phyloP scores from a whole-genome alignment of 495 filamentous ascomycete species.

The Choiromyces venosus region DNA sequence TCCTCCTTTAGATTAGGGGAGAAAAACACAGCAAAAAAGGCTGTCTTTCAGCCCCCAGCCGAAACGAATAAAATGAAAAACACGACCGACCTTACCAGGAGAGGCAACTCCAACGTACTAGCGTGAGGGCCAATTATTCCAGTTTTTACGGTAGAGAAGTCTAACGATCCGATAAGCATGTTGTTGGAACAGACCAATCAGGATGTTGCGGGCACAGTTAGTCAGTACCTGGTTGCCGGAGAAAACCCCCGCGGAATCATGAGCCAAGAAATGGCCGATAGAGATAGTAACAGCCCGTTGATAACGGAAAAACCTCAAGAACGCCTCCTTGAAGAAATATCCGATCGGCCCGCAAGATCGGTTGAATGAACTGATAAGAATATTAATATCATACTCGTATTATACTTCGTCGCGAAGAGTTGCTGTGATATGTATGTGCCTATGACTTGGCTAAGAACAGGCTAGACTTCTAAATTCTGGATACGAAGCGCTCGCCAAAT shows the following conservation, averaged over 20 bases:
- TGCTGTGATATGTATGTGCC: neutral
- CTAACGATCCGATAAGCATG: neutral
- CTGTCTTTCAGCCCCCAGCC: too few species aligned
- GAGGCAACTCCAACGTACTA: too few species aligned
- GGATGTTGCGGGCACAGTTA: neutral
- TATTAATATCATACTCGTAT: neutral
- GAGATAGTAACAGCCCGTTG: neutral
- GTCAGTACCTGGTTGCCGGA: neutral
- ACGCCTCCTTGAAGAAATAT: neutral
- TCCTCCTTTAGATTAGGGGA: too few species aligned
- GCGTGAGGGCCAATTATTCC: too few species aligned
- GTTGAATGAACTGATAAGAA: neutral
- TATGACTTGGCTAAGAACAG: neutral
- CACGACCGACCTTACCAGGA: too few species aligned
- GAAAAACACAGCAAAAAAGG: too few species aligned
- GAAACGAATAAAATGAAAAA: too few species aligned
- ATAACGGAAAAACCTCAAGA: slow-evolving; percentile 12
- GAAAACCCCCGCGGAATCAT: neutral
- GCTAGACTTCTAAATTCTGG: neutral
- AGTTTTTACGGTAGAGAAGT: too few species aligned
- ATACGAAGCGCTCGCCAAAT: neutral
- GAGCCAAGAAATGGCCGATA: neutral
- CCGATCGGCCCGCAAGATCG: neutral
- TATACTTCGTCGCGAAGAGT: neutral
- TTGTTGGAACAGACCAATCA: neutral